Evolutionary conservation across 495 filamentous ascomycete species (phyloP), one percentile per base, ranked within the genome.

Genomic region (Aspergillus sclerotioniger): DNA sequence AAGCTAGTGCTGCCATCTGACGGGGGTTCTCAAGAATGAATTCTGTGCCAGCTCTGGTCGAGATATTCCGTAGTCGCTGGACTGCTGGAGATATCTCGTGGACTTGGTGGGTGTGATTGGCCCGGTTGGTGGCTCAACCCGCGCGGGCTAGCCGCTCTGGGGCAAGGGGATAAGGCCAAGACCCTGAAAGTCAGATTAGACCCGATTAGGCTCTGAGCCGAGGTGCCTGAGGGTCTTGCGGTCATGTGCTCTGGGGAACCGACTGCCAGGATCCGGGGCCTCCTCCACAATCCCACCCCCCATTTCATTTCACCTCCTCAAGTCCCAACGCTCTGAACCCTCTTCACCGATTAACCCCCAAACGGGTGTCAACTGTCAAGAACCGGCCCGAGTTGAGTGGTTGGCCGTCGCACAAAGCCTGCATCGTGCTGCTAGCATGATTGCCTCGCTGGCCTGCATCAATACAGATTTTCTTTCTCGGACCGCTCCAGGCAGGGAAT

Each of bases 171-270:
- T 10, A 3, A 3, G 7, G 37, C 37, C 37, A 41, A 41, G 37
- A 41, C 37, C 37, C 37, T 41, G 37, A 41, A n/a, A 6, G 37
- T 15, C 10, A n/a, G 5, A n/a, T n/a, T 41, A 41, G 37, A 13
- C 37, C 37, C 37, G 12, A 41, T n/a, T n/a, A n/a, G 37, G 37
- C 12, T 6, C 3, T 6, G 5, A 13, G 37, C 37, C 37, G 6
- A 9, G 37, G 13, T 13, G 37, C 25, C 25, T 25, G 25, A 25
- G 25, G 25, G 25, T 3, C 25, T 7, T 7, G 12, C 37, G 12
- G 37, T 41, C 37, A 41, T 41, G 37, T 41, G 37, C 37, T 41
- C 37, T 41, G 37, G 37, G 37, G 37, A 41, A 41, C 37, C n/a
- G 37, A 13, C 5, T 12, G n/a, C n/a, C n/a, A 3, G 37, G n/a